Percentiles rank a stretch among this genome's conserved stretches.
These are phyloP conservation scores for Cercophora scortea DNA, from an alignment of 495 filamentous ascomycete genomes.

Conservation along the genomic window DNA sequence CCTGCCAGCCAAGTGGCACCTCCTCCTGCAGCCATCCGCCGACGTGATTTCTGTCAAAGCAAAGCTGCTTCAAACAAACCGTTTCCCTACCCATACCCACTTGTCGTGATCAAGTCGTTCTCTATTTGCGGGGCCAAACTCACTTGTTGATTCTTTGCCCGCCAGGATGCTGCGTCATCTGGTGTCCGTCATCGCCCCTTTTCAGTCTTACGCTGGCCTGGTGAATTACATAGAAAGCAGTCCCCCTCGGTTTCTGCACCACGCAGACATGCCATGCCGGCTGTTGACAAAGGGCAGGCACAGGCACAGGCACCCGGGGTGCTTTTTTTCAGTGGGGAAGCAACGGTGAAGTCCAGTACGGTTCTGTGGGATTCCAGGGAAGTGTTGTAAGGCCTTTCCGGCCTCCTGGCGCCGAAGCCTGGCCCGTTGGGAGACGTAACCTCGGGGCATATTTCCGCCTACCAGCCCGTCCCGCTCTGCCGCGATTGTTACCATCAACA, in stretches of 20 bases:
- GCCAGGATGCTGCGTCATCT: slow-evolving; percentile 35
- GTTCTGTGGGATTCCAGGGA: neutral
- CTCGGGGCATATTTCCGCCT: neutral
- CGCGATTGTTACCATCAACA: neutral
- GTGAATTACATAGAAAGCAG: neutral
- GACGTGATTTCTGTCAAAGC: slow-evolving; percentile 32
- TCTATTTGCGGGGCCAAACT: slow-evolving; percentile 45
- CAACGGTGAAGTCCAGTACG: neutral
- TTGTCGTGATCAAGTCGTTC: slow-evolving; percentile 21
- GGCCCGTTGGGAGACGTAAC: neutral
- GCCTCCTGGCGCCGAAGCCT: slow-evolving; percentile 2
- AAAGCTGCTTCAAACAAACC: slow-evolving; percentile 36
- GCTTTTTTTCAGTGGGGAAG: neutral
- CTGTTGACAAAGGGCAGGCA: neutral
- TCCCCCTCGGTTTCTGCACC: no score
- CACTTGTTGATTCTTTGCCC: slow-evolving; percentile 33
- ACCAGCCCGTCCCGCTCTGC: neutral
- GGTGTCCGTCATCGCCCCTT: slow-evolving; percentile 33
- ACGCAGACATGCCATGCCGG: no score
- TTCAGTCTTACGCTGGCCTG: slow-evolving; percentile 9
- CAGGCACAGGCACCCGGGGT: neutral
- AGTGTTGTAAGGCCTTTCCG: slow-evolving; percentile 2
- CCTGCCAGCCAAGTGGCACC: slow-evolving; percentile 34
- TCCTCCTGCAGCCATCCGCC: slow-evolving; percentile 46
- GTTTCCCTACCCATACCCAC: slow-evolving; percentile 25